These are phyloP conservation scores for Inosperma sp. DNA, from an alignment of 768 basidiomycete genomes.

Conservation along the genomic window DNA sequence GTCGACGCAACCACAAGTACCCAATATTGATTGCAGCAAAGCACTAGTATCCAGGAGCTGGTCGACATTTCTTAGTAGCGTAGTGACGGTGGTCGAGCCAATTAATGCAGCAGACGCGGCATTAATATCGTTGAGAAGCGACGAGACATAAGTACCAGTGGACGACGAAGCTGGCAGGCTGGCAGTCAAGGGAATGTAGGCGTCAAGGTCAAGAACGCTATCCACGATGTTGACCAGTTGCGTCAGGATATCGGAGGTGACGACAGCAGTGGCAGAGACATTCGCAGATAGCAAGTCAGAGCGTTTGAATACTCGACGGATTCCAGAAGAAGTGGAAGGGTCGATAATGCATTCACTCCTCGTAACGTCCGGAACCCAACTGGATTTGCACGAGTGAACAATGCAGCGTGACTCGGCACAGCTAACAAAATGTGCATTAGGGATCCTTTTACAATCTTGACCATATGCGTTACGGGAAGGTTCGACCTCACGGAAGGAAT, in stretches of 20 bases:
- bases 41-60: constrained; percentile 19
- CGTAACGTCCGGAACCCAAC: constrained; percentile 24
- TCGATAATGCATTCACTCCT: constrained; percentile 19
- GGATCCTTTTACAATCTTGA: constrained; percentile 28
- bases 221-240: constrained; percentile 20
- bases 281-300: constrained; percentile 6
- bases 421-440: constrained; percentile 20
- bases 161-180: neutral
- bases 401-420: constrained; percentile 28
- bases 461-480: constrained; percentile 14
- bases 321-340: neutral
- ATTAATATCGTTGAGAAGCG: constrained; percentile 20
- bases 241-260: constrained; percentile 17
- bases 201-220: constrained; percentile 19
- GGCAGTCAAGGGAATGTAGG: neutral
- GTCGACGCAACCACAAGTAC: constrained; percentile 20
- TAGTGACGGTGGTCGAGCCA: constrained; percentile 18
- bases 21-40: constrained; percentile 17
- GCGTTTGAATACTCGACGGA: constrained; percentile 12
- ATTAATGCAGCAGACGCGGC: constrained; percentile 19
- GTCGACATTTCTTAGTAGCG: constrained; percentile 18
- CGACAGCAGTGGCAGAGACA: constrained; percentile 7
- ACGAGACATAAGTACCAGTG: constrained; percentile 5
- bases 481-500: constrained; percentile 28
- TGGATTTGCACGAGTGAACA: constrained; percentile 25